Evolutionary conservation across 345 rosid genomes (phyloP).

Genomic region (Gossypium sturtianum): DNA sequence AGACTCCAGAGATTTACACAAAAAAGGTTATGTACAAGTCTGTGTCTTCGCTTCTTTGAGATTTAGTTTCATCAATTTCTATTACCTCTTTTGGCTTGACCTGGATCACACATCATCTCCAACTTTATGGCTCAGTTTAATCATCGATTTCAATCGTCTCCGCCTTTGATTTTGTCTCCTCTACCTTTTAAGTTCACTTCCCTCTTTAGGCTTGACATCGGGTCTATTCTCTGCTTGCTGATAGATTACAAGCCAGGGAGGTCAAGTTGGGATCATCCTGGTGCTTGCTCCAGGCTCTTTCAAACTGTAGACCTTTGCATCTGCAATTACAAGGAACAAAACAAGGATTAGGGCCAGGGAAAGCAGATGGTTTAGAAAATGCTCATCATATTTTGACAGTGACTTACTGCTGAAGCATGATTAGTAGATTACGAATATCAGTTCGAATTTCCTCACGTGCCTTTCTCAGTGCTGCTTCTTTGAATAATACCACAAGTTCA

Average conservation of each 20-base stretch:
- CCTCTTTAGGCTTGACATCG: not conserved
- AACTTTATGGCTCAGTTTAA: not conserved
- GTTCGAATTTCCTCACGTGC: constrained; percentile 64
- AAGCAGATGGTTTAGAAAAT: not conserved
- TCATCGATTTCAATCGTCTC: not conserved
- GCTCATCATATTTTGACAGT: not conserved
- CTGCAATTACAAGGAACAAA: constrained; percentile 24
- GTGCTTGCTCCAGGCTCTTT: constrained; percentile 60
- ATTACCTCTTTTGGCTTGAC: not conserved
- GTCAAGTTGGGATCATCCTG: constrained; percentile 57
- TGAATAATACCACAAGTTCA: constrained; percentile 58
- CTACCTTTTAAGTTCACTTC: not conserved
- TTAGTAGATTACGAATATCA: constrained; percentile 41
- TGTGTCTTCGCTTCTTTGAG: not conserved
- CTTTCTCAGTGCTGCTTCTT: constrained; percentile 60
- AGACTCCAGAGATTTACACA: not conserved
- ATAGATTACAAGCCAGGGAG: constrained; percentile 20
- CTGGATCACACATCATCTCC: not conserved
- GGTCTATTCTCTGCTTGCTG: constrained; percentile 7
- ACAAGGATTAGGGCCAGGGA: not conserved
- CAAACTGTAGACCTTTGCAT: constrained; percentile 61
- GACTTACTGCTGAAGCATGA: constrained; percentile 68
- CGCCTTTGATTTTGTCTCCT: not conserved
- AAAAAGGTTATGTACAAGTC: not conserved
- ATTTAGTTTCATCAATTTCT: not conserved